A percentile compares a stretch with the other conserved stretches of the same genome.
Conservation (phyloP, 768 basidiomycete species). For the Boletus eberwhitei region DNA sequence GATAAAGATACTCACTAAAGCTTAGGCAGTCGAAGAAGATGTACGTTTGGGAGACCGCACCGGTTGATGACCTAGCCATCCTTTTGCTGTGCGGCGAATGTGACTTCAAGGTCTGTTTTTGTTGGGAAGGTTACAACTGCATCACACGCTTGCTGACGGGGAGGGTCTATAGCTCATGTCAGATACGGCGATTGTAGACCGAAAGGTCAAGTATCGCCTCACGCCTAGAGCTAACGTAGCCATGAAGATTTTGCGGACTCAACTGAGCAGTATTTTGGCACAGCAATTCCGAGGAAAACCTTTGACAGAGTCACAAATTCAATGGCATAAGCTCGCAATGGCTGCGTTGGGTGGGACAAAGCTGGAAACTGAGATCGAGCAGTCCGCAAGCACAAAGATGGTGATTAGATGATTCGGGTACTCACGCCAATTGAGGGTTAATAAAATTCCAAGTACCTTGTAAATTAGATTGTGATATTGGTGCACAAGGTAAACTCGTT, state of each 20-base stretch:
- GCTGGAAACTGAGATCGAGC: conserved; percentile 29
- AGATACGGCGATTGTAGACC: conserved; percentile 71
- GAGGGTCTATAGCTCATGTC: conserved; percentile 56
- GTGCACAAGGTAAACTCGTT: background rate
- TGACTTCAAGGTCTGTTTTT: conserved; percentile 71
- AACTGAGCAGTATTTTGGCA: conserved; percentile 57
- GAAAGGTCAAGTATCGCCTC: conserved; percentile 74
- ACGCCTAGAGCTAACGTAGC: conserved; percentile 73
- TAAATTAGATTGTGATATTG: background rate
- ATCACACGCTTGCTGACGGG: conserved; percentile 2
- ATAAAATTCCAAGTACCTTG: background rate
- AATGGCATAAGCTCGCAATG: conserved; percentile 75
- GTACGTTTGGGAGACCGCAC: conserved; percentile 91
- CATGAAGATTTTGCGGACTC: conserved; percentile 71
- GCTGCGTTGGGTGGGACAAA: conserved; percentile 55
- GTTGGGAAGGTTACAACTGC: background rate
- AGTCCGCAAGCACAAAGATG: conserved; percentile 11
- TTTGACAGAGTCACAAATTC: conserved; percentile 53
- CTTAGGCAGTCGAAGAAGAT: conserved; percentile 89
- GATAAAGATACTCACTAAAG: conserved; percentile 3
- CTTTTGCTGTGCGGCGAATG: conserved; percentile 85
- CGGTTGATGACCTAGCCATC: conserved; percentile 79
- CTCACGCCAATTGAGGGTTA: background rate
- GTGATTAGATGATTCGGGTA: conserved; percentile 13
- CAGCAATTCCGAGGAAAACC: conserved; percentile 63